phyloP scores from a whole-genome alignment of 2,329 filamentous ascomycete species.

The Sporothrix humicola region DNA sequence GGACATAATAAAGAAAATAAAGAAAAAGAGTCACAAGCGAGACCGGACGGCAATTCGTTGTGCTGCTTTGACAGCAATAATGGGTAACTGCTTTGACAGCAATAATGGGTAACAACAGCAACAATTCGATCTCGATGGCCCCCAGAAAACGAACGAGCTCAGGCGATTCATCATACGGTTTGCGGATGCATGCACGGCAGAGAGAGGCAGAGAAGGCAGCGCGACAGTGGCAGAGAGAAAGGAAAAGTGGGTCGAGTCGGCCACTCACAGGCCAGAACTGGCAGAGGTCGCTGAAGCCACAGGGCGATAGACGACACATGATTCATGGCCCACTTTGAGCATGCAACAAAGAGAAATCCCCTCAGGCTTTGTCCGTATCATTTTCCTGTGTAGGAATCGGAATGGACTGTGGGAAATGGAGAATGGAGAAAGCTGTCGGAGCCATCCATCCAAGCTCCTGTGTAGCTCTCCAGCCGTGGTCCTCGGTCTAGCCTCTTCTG shows the following conservation, averaged over 20 bases:
- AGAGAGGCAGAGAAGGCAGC: background rate
- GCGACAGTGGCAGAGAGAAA: background rate
- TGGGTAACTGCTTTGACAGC: background rate
- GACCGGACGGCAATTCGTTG: background rate
- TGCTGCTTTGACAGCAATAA: background rate
- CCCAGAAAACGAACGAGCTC: conserved; percentile 23
- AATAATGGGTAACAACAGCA: background rate
- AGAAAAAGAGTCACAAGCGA: background rate
- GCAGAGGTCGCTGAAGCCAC: background rate
- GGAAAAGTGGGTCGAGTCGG: background rate
- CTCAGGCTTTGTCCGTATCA: background rate
- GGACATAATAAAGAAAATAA: background rate
- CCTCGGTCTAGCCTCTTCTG: conserved; percentile 22
- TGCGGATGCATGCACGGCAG: conserved; percentile 5
- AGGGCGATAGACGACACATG: background rate
- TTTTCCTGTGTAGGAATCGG: too few species aligned
- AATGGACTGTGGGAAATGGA: too few species aligned
- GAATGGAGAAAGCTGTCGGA: background rate
- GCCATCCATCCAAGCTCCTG: conserved; percentile 12
- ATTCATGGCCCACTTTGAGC: conserved; percentile 5
- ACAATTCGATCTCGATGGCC: conserved; percentile 4
- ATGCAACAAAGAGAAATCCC: background rate
- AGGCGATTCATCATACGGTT: conserved; percentile 27
- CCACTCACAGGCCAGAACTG: conserved; percentile 1
- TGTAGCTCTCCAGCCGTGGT: conserved; percentile 7